Percentiles rank a stretch among this genome's conserved stretches.
Conservation (phyloP, 164 flowering plant genomes). For the Houttuynia cordata region DNA sequence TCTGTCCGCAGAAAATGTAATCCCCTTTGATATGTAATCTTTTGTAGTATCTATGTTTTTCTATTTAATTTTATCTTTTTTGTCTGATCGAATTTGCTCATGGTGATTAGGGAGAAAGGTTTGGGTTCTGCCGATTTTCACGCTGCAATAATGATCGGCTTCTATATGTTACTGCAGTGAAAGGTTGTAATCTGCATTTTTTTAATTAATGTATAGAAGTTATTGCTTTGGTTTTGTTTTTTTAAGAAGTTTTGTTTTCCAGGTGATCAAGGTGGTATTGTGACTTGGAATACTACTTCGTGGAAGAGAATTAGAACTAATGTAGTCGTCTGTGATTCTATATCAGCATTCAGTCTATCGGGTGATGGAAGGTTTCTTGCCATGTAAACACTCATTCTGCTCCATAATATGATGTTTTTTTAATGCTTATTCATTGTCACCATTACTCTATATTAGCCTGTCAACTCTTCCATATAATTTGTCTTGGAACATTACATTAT, state of each 20-base stretch:
- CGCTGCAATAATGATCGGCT: constrained; percentile 28
- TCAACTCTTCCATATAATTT: no score
- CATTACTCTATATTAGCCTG: no score
- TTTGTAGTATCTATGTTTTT: not conserved
- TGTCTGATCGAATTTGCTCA: not conserved
- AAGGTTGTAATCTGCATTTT: constrained; percentile 26
- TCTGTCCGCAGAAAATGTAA: constrained; percentile 56
- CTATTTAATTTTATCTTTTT: not conserved
- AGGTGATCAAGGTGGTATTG: constrained; percentile 62
- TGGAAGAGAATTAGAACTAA: constrained; percentile 64
- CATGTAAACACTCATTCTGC: constrained; percentile 29
- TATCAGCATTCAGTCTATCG: constrained; percentile 73
- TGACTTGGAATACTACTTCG: constrained; percentile 55
- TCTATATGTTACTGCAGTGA: constrained; percentile 51
- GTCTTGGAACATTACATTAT: no score
- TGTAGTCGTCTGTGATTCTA: constrained; percentile 41
- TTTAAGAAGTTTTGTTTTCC: constrained; percentile 1
- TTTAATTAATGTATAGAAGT: not conserved
- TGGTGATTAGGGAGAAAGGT: constrained; percentile 56
- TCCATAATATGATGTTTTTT: not conserved
- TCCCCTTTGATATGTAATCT: constrained; percentile 2
- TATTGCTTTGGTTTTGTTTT: not conserved
- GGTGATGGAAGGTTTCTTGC: constrained; percentile 73
- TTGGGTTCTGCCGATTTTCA: constrained; percentile 75
- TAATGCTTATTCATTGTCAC: no score